Conservation (phyloP, 192 early-diverging fungal species). For the Coemansia sp. region DNA sequence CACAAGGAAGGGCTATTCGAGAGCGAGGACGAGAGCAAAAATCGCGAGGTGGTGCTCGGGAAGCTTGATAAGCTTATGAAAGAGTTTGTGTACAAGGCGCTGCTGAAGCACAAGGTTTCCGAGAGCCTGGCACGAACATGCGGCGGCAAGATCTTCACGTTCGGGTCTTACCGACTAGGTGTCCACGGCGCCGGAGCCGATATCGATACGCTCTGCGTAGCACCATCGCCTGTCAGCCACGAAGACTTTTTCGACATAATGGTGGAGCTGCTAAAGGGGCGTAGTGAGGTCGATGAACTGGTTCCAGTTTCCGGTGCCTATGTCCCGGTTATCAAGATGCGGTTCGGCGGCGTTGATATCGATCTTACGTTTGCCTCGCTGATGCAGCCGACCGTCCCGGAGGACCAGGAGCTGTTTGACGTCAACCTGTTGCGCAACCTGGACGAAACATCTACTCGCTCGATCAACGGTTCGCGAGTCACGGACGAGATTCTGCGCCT, state of each 20-base stretch:
- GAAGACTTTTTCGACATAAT: conserved; percentile 93
- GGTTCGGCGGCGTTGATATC: conserved; percentile 87
- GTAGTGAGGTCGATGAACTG: conserved; percentile 83
- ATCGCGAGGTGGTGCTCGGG: conserved; percentile 81
- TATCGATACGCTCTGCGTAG: conserved; percentile 98
- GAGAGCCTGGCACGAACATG: conserved; percentile 82
- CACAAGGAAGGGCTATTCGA: conserved; percentile 81
- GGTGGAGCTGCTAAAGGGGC: conserved; percentile 78
- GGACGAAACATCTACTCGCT: conserved; percentile 84
- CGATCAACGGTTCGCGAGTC: conserved; percentile 93
- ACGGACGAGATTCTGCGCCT: conserved; percentile 94
- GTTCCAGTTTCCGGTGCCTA: conserved; percentile 84
- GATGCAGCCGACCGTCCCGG: conserved; percentile 70
- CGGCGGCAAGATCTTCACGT: conserved; percentile 96
- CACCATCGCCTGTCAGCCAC: conserved; percentile 81
- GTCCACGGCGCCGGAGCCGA: conserved; percentile 94
- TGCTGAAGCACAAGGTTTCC: conserved; percentile 69
- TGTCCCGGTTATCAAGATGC: conserved; percentile 94
- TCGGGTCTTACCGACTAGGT: conserved; percentile 93
- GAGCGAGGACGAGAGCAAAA: conserved; percentile 75
- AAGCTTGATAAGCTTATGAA: conserved; percentile 87
- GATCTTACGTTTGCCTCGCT: conserved; percentile 92
- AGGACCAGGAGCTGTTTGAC: conserved; percentile 82
- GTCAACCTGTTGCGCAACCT: conserved; percentile 82
- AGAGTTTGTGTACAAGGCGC: conserved; percentile 85